phyloP scores from a whole-genome alignment of 257 asterid genomes.

The Perilla frutescens region DNA sequence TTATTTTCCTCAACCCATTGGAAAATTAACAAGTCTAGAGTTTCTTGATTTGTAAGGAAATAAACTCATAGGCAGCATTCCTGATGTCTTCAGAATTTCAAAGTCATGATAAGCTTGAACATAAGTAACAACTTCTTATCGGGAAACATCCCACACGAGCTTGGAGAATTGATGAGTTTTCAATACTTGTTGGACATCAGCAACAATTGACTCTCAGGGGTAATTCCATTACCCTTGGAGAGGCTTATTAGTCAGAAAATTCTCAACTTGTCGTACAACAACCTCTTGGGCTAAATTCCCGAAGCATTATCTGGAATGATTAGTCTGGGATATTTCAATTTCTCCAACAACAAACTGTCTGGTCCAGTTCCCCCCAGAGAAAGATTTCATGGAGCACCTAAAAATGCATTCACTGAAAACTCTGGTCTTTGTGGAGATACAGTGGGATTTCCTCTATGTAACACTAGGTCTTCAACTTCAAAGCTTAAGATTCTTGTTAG shows the following conservation, averaged over 20 bases:
- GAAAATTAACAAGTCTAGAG: slow-evolving; percentile 48
- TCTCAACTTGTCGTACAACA: slow-evolving; percentile 68
- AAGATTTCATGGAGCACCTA: slow-evolving; percentile 50
- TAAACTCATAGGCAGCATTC: slow-evolving; percentile 52
- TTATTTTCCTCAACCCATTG: slow-evolving; percentile 58
- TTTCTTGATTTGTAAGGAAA: slow-evolving; percentile 66
- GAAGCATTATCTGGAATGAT: slow-evolving; percentile 53
- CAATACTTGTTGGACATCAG: slow-evolving; percentile 67
- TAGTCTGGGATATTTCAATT: slow-evolving; percentile 57
- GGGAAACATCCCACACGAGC: slow-evolving; percentile 61
- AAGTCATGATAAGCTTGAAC: slow-evolving; percentile 46
- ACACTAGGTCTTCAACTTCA: slow-evolving; percentile 25
- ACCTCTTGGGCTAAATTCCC: slow-evolving; percentile 72
- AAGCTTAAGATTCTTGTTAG: slow-evolving; percentile 55
- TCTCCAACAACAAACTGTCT: too few species aligned
- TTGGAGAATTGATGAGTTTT: slow-evolving; percentile 56
- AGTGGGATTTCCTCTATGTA: slow-evolving; percentile 62
- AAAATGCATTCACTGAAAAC: slow-evolving; percentile 53
- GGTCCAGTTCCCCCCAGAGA: slow-evolving; percentile 55
- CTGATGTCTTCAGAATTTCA: slow-evolving; percentile 49
- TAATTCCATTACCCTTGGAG: slow-evolving; percentile 63
- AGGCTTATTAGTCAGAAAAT: slow-evolving; percentile 52
- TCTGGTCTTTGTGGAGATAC: slow-evolving; percentile 67
- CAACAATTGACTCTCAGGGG: slow-evolving; percentile 61
- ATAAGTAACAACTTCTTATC: too few species aligned